phyloP scores from a whole-genome alignment of 2,329 filamentous ascomycete species.

The Xylariaceae sp. region DNA sequence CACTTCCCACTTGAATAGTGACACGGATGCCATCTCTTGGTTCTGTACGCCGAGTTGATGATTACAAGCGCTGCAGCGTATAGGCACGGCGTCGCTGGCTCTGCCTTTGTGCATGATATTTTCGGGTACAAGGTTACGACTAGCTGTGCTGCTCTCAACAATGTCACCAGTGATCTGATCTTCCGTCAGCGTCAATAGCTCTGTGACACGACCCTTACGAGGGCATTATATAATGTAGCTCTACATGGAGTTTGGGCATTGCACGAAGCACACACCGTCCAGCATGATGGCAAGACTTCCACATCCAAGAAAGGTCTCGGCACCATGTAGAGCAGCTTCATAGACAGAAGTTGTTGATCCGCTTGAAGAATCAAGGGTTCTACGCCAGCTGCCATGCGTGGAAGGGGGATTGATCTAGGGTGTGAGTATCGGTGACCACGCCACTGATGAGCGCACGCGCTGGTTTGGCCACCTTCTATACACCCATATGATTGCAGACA shows the following conservation, averaged over 20 bases:
- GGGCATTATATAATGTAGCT: constrained; percentile 40
- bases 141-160: too few species aligned
- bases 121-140: too few species aligned
- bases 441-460: constrained; percentile 40
- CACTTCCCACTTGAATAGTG: constrained; percentile 56
- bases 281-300: constrained; percentile 43
- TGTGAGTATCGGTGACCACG: constrained; percentile 65
- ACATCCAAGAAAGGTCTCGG: constrained; percentile 43
- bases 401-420: constrained; percentile 50
- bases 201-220: too few species aligned
- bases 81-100: too few species aligned
- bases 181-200: too few species aligned
- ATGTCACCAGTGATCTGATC: too few species aligned
- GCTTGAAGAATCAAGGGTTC: constrained; percentile 11
- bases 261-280: neutral
- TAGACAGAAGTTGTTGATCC: constrained; percentile 33
- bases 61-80: constrained; percentile 40
- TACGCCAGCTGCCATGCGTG: constrained; percentile 21
- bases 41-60: constrained; percentile 45
- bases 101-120: too few species aligned
- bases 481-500: constrained; percentile 33
- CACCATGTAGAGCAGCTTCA: constrained; percentile 37
- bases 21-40: constrained; percentile 39
- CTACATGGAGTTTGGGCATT: too few species aligned
- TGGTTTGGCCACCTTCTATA: constrained; percentile 62